Evolutionary conservation across 2,329 filamentous ascomycete genomes (phyloP).

Genomic region (Orbilia brochopaga): DNA sequence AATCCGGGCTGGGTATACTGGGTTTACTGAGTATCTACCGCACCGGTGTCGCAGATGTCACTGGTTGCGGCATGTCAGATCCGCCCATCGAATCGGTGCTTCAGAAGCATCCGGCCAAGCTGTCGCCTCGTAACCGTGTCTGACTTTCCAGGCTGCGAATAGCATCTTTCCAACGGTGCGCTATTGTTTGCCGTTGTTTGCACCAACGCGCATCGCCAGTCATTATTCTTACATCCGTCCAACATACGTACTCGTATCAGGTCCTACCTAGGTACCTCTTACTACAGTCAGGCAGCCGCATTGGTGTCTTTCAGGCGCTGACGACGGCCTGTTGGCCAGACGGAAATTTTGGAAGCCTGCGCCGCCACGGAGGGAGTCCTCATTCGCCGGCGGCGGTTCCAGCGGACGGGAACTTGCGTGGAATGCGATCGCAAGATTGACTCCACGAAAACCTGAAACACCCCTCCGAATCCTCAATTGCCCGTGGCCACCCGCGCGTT

Average conservation of each 20-base stretch:
- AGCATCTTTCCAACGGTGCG: no score
- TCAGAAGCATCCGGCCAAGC: not conserved
- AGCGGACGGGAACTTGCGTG: conserved; percentile 6
- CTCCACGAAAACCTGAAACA: conserved; percentile 1
- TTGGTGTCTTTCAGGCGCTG: not conserved
- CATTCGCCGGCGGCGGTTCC: conserved; percentile 2
- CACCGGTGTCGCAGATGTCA: conserved; percentile 1
- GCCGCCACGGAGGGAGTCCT: not conserved
- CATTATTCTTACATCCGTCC: no score
- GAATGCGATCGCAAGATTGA: conserved; percentile 10
- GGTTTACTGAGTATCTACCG: not conserved
- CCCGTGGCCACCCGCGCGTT: conserved; percentile 10
- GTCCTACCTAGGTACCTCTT: no score
- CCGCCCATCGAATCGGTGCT: conserved; percentile 1
- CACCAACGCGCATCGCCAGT: not conserved
- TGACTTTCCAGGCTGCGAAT: not conserved
- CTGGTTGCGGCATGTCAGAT: conserved; percentile 8
- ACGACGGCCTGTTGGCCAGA: conserved; percentile 2
- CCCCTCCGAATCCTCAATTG: conserved; percentile 1
- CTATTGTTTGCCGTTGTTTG: not conserved
- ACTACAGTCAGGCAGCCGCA: no score
- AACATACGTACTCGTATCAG: no score
- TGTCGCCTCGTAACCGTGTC: not conserved
- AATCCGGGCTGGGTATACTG: no score
- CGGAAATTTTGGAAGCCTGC: conserved; percentile 1